These are phyloP conservation scores for Linanthus parryae DNA, from an alignment of 148 eudicot species.

Conservation along the genomic window DNA sequence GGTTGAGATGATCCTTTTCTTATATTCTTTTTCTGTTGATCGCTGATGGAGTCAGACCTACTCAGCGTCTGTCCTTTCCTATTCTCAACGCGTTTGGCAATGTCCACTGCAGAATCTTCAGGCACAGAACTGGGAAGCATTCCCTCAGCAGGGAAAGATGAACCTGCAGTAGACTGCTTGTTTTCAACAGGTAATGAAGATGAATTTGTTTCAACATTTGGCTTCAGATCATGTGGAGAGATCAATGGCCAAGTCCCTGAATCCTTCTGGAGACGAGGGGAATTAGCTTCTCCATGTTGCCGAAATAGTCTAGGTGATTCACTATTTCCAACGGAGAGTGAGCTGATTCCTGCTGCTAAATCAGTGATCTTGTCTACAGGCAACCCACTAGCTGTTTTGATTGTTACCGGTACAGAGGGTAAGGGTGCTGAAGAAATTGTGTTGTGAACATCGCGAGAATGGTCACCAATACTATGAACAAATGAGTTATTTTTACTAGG, in stretches of 20 bases:
- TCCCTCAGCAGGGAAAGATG: slow-evolving; percentile 14
- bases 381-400: slow-evolving; percentile 34
- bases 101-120: slow-evolving; percentile 19
- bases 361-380: slow-evolving; percentile 26
- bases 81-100: slow-evolving; percentile 18
- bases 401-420: slow-evolving; percentile 30
- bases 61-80: slow-evolving; percentile 17
- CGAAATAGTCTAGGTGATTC: no score
- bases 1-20: slow-evolving; percentile 19
- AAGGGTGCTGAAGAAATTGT: slow-evolving; percentile 19
- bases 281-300: slow-evolving; percentile 14
- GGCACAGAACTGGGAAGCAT: no score
- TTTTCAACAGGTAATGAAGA: slow-evolving; percentile 6
- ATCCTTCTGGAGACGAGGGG: slow-evolving; percentile 21
- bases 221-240: slow-evolving; percentile 24
- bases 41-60: slow-evolving; percentile 22
- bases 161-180: slow-evolving; percentile 19
- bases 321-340: slow-evolving; percentile 20
- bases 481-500: slow-evolving; percentile 7
- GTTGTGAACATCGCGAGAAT: slow-evolving; percentile 10
- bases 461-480: slow-evolving; percentile 15
- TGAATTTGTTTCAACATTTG: slow-evolving; percentile 16
- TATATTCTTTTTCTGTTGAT: slow-evolving; percentile 26
- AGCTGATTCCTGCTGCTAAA: slow-evolving; percentile 17
- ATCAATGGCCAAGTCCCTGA: slow-evolving; percentile 15